Conservation (phyloP, 805 yeast species). For the Peterozyma toletana region DNA sequence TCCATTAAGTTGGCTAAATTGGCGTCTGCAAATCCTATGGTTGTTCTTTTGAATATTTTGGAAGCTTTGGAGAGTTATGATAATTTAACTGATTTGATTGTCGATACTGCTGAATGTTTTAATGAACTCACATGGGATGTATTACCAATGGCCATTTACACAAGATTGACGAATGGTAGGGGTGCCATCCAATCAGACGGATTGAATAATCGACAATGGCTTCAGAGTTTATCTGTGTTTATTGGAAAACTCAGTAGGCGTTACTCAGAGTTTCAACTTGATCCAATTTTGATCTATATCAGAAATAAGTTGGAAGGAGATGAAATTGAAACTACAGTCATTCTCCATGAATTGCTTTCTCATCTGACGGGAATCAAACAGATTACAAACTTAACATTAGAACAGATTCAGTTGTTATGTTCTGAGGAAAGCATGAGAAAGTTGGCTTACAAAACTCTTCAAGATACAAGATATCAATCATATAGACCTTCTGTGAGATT, state of each 20-base stretch:
- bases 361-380: constrained; percentile 78
- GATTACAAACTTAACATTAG: constrained; percentile 55
- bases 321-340: constrained; percentile 52
- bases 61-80: constrained; percentile 89
- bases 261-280: constrained; percentile 45
- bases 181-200: constrained; percentile 70
- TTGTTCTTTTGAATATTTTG: constrained; percentile 63
- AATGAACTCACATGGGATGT: constrained; percentile 81
- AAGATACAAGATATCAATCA: constrained; percentile 47
- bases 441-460: constrained; percentile 49
- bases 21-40: constrained; percentile 70
- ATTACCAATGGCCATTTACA: constrained; percentile 63
- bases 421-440: constrained; percentile 53
- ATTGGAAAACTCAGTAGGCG: constrained; percentile 63
- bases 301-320: constrained; percentile 56
- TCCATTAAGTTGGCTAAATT: constrained; percentile 68
- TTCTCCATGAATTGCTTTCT: constrained; percentile 59
- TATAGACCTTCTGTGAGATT: constrained; percentile 41
- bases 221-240: constrained; percentile 74
- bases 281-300: constrained; percentile 53
- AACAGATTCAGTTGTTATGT: constrained; percentile 59
- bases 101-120: constrained; percentile 70
- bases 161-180: constrained; percentile 62
- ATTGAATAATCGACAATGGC: constrained; percentile 74
- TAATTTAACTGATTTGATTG: constrained; percentile 72